Conservation (phyloP, 106 monocot genomes). For the Phalaenopsis aphrodite region DNA sequence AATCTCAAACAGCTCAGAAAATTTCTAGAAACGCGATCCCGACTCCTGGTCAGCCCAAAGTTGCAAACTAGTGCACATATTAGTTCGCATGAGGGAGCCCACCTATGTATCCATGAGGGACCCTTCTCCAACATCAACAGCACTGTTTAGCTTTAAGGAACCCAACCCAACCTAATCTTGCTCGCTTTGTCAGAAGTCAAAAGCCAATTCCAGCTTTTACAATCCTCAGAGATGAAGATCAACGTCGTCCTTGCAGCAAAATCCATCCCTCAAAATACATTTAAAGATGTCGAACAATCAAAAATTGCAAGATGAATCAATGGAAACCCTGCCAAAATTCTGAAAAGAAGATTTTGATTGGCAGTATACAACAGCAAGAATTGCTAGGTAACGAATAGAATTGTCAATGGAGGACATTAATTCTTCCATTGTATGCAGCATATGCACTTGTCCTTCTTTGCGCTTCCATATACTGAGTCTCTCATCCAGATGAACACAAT, state of each 20-base stretch:
- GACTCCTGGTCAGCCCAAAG: constrained; percentile 83
- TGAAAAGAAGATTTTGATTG: constrained; percentile 60
- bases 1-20: constrained; percentile 34
- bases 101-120: constrained; percentile 58
- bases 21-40: constrained; percentile 61
- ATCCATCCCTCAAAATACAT: constrained; percentile 6
- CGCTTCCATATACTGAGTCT: constrained; percentile 90
- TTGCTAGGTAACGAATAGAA: constrained; percentile 66
- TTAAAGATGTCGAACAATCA: constrained; percentile 13
- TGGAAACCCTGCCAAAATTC: constrained; percentile 41
- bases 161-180: not conserved
- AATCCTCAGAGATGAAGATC: constrained; percentile 88
- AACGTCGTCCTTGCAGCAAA: constrained; percentile 35
- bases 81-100: constrained; percentile 60
- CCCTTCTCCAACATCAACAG: constrained; percentile 20
- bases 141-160: constrained; percentile 11
- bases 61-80: constrained; percentile 27
- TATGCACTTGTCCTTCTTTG: constrained; percentile 64
- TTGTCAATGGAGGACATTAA: constrained; percentile 88
- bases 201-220: constrained; percentile 91
- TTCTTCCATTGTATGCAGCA: constrained; percentile 66
- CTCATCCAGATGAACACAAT: constrained; percentile 82
- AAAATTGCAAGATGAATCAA: constrained; percentile 17
- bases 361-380: constrained; percentile 65
- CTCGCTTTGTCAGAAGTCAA: constrained; percentile 38